These are phyloP conservation scores for Cryphonectria naterciae DNA, from an alignment of 2,329 filamentous ascomycete species.

Conservation along the genomic window DNA sequence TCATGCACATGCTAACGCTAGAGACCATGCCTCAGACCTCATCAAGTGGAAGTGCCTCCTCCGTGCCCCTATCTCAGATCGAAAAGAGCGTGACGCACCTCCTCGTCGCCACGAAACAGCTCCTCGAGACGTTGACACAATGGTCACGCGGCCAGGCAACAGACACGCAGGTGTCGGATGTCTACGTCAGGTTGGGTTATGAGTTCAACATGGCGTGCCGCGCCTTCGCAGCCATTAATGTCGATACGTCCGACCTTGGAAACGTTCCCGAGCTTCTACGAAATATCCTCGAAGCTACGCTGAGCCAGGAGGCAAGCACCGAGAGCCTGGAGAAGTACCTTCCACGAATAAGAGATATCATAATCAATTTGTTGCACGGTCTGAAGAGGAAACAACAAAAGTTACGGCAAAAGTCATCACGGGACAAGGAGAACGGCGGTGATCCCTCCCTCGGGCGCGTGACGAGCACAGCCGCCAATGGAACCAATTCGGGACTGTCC, in stretches of 20 bases:
- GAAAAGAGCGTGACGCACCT: slow-evolving; percentile 99
- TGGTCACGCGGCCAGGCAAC: slow-evolving; percentile 94
- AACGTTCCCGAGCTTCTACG: slow-evolving; percentile 92
- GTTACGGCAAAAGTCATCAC: slow-evolving; percentile 66
- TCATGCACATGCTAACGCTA: slow-evolving; percentile 32
- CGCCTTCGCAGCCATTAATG: slow-evolving; percentile 94
- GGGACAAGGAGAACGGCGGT: slow-evolving; percentile 54
- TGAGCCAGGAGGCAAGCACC: slow-evolving; percentile 94
- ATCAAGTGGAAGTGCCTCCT: slow-evolving; percentile 54
- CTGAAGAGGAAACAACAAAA: slow-evolving; percentile 97
- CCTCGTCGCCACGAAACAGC: slow-evolving; percentile 94
- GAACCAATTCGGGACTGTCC: slow-evolving; percentile 62
- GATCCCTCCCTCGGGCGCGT: slow-evolving; percentile 46
- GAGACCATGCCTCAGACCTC: slow-evolving; percentile 41
- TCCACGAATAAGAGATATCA: slow-evolving; percentile 94
- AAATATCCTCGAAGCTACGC: slow-evolving; percentile 89
- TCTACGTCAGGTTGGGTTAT: slow-evolving; percentile 95
- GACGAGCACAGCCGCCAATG: slow-evolving; percentile 62
- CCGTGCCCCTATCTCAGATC: slow-evolving; percentile 85
- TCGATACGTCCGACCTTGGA: slow-evolving; percentile 90
- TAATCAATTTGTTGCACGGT: slow-evolving; percentile 94
- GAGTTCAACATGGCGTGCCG: slow-evolving; percentile 99
- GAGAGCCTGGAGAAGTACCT: slow-evolving; percentile 93
- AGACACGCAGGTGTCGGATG: slow-evolving; percentile 94
- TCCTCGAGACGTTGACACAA: slow-evolving; percentile 94